Conservation (phyloP, 495 filamentous ascomycete genomes). For the Daldinia childiae region DNA sequence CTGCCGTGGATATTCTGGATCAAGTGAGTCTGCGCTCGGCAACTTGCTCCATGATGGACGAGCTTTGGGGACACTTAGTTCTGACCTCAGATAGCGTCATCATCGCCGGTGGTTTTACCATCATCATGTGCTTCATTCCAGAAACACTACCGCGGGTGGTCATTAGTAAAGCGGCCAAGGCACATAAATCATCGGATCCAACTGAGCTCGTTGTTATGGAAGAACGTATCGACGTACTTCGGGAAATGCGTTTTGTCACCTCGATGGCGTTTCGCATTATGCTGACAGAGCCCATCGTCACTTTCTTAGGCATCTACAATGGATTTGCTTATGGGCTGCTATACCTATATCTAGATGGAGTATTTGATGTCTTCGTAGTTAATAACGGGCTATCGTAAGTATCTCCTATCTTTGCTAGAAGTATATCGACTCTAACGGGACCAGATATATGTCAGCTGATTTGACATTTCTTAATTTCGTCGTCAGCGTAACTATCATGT, state of each 20-base stretch:
- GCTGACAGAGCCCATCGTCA: slow-evolving; percentile 51
- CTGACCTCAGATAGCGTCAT: slow-evolving; percentile 40
- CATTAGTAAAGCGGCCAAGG: slow-evolving; percentile 43
- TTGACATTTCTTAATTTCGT: slow-evolving; percentile 54
- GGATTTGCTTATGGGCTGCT: slow-evolving; percentile 51
- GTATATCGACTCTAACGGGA: slow-evolving; percentile 10
- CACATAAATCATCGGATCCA: slow-evolving; percentile 34
- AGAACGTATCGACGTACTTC: slow-evolving; percentile 44
- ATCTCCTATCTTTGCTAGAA: background rate
- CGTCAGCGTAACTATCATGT: slow-evolving; percentile 50
- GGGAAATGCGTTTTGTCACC: slow-evolving; percentile 50
- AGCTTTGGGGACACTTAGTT: background rate
- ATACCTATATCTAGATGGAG: slow-evolving; percentile 51
- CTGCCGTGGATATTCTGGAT: slow-evolving; percentile 53
- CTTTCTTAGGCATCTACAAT: slow-evolving; percentile 50
- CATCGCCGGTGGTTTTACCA: slow-evolving; percentile 44
- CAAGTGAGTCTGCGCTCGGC: slow-evolving; percentile 36
- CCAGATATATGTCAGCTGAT: slow-evolving; percentile 48
- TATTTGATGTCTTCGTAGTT: slow-evolving; percentile 51
- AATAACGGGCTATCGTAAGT: slow-evolving; percentile 52
- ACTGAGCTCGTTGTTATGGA: slow-evolving; percentile 36
- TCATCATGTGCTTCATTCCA: slow-evolving; percentile 48
- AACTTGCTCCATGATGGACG: background rate
- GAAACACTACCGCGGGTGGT: slow-evolving; percentile 51
- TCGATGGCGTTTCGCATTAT: slow-evolving; percentile 53